Base-by-base conservation (phyloP, 495 filamentous ascomycete genomes). In the Patellaria atrata region DNA sequence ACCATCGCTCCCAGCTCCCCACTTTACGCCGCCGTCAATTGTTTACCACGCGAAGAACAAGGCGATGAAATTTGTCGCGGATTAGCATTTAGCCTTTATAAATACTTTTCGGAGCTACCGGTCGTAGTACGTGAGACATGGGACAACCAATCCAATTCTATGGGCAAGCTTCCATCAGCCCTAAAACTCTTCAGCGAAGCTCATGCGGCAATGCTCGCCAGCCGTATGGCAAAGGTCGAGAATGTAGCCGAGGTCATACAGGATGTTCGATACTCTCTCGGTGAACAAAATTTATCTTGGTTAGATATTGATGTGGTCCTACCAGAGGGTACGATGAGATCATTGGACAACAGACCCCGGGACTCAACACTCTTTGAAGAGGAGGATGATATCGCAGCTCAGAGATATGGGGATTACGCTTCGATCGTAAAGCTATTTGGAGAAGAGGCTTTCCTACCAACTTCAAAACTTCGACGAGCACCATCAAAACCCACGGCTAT, bases 1-100 rank as follows among this genome's bases (percentile, higher is more conserved):
- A 87, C 82, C 9, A 73, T 94, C 34, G 89, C 89, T 15, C 87
- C 86, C 15, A 86, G 75, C 37, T 92, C 87, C n/a, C 75, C 89
- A n/a, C 73, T 91, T 41, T 97, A 94, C 54, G 72, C 75, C 38
- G 85, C 84, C 20, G 86, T 97, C 51, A 77, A 79, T 51, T 73
- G 91, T 52, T 68, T 99, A n/a, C 82, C 91, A 15, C 75, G 80
- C 37, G 86, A 92, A 48, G 81, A 81, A 55, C 89, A 96, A 63
- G 87, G 85, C 25, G 82, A 94, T 53, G 85, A 92, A 52, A 61
- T 93, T 22, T 82, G 73, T 55, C 75, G 89, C 12, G 89, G 79
- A 1, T 64, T 99, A 26, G 89, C 89, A 22, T 86, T 96, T 54
- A 79, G 81, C 31, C 64, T 96, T 52, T 67, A 82, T 52, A 96